phyloP scores from a whole-genome alignment of 2,329 filamentous ascomycete genomes.

The Microcyclosporella mali region DNA sequence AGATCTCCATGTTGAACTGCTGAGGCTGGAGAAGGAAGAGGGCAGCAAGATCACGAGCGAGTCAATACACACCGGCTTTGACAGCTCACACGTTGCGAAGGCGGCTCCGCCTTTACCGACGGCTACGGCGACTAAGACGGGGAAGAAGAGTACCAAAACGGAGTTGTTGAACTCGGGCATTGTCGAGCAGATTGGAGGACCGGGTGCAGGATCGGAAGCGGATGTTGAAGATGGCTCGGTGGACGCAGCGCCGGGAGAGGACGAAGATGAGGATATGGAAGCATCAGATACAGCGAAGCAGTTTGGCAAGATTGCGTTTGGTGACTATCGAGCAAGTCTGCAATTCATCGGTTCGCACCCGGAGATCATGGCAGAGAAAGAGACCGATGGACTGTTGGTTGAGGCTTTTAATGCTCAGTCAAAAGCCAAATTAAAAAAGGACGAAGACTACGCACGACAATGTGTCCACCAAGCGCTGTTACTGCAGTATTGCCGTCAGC shows the following conservation, averaged over 20 bases:
- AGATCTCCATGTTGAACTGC: conserved; percentile 67
- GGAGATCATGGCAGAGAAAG: conserved; percentile 70
- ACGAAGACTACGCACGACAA: conserved; percentile 65
- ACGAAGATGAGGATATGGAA: conserved; percentile 67
- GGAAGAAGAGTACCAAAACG: conserved; percentile 23
- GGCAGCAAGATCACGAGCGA: conserved; percentile 90
- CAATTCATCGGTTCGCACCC: conserved; percentile 75
- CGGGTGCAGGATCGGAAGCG: conserved; percentile 52
- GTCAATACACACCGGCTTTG: conserved; percentile 79
- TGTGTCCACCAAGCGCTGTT: conserved; percentile 91
- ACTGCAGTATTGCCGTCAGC: conserved; percentile 86
- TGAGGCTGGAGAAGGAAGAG: conserved; percentile 77
- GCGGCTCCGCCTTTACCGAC: conserved; percentile 18
- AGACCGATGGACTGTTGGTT: conserved; percentile 85
- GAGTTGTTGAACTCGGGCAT: conserved; percentile 32
- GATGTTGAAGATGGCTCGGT: conserved; percentile 51
- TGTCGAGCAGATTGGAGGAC: conserved; percentile 46
- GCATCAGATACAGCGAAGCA: conserved; percentile 70
- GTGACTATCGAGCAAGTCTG: conserved; percentile 67
- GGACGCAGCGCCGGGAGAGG: conserved; percentile 35
- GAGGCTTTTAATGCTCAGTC: conserved; percentile 87
- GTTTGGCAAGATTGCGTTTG: conserved; percentile 71
- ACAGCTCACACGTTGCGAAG: conserved; percentile 75
- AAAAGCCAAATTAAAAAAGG: conserved; percentile 50
- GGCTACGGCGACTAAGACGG: conserved; percentile 32